These are phyloP conservation scores for Colletotrichum endophyticum DNA, from an alignment of 2,329 filamentous ascomycete genomes.

Conservation along the genomic window DNA sequence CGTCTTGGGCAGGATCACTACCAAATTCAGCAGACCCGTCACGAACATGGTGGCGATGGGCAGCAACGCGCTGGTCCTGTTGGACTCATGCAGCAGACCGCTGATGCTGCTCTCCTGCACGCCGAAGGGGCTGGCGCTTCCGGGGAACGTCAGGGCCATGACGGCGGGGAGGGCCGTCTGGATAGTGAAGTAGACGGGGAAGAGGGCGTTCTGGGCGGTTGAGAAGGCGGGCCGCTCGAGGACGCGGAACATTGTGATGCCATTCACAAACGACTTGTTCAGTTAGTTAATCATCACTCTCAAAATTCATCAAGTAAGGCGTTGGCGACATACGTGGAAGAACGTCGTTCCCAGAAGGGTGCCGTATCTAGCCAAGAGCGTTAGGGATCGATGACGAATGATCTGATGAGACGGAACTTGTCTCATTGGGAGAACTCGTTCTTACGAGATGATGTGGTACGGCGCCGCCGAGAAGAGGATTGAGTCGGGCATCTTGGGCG, in stretches of 20 bases:
- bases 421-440: background rate
- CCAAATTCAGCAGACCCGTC: constrained; percentile 73
- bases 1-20: constrained; percentile 76
- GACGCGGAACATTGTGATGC: constrained; percentile 76
- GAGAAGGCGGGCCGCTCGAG: constrained; percentile 84
- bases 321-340: constrained; percentile 71
- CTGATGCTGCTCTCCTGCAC: constrained; percentile 47
- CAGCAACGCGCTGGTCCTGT: constrained; percentile 67
- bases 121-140: constrained; percentile 52
- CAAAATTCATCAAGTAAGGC: background rate
- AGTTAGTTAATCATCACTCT: background rate
- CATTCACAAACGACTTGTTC: constrained; percentile 73
- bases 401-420: background rate
- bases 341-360: constrained; percentile 85
- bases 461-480: constrained; percentile 69
- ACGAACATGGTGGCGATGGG: constrained; percentile 74
- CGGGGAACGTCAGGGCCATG: constrained; percentile 81
- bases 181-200: constrained; percentile 87
- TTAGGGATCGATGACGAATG: constrained; percentile 2
- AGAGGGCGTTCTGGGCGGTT: constrained; percentile 78
- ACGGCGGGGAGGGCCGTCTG: constrained; percentile 78
- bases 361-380: constrained; percentile 68
- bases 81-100: constrained; percentile 64
- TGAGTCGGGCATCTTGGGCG: constrained; percentile 49
- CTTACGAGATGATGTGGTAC: constrained; percentile 78